Base-by-base conservation (phyloP, 306 rosid genomes). In the Ormosia semicastrata region DNA sequence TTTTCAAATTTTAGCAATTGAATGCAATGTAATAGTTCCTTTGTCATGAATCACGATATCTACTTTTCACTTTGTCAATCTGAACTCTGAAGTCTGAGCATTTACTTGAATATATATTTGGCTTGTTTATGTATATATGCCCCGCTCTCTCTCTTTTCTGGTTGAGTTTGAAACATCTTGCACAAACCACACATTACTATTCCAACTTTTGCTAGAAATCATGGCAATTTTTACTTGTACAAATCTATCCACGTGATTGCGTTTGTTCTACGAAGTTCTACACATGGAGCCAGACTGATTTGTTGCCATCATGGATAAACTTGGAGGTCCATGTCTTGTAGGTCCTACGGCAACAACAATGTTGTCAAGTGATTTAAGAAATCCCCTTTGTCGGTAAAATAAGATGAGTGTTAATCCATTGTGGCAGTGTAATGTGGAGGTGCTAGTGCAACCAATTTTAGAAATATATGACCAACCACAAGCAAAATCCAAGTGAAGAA, bases 271-370 rank as follows among this genome's bases (percentile, higher is more conserved):
- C 76, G 53, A 47, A 66, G 81, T 73, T 79, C 77, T 32, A 66
- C 73, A 73, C 50, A 63, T 54, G 80, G 52, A 53, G 60, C 54
- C 71, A 78, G 37, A 52, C 49, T 50, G 29, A 71, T 3, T 73
- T 71, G 67, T 66, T 70, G 58, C 54, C 15, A 74, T 76, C 64
- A 60, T 66, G 75, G 71, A 73, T 71, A 43, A 83, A 64, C 71
- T 57, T 7, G 30, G 44, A 82, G 71, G 80, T 84, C 66, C 87
- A 66, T 58, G 52, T 71, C 67, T 70, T 57, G 79, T 78, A 66
- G 87, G 88, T 37, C 71, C 87, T 36, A 77, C 62, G 72, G 56
- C 87, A 79, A 56, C 83, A 64, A 71, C 60, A 73, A 58, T 30
- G 39, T 74, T 79, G 36, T 4, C 73, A 75, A 83, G 82, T 77